Conservation (phyloP, 1,139 yeast species). For the Pichia sp. region DNA sequence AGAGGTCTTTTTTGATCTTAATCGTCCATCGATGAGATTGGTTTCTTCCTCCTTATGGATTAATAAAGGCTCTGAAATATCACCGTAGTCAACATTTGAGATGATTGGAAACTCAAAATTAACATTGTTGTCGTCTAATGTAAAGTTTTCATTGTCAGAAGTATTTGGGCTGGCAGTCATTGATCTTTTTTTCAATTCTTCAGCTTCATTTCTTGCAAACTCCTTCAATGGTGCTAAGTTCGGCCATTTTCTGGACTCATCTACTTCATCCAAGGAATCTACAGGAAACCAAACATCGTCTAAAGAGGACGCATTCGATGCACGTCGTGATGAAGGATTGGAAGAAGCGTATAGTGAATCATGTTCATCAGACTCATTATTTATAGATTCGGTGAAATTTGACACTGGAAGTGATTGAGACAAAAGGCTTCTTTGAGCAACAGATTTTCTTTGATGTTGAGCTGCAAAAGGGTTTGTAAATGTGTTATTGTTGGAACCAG, state of each 20-base stretch:
- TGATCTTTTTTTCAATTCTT: slow-evolving; percentile 39
- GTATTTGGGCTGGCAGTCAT: slow-evolving; percentile 20
- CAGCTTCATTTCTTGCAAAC: slow-evolving; percentile 63
- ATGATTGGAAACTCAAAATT: slow-evolving; percentile 30
- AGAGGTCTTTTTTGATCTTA: slow-evolving; percentile 67
- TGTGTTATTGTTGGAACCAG: not conserved
- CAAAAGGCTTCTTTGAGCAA: slow-evolving; percentile 6
- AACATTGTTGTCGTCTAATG: slow-evolving; percentile 22
- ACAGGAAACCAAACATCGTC: slow-evolving; percentile 86
- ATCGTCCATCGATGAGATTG: slow-evolving; percentile 51
- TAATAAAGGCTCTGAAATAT: slow-evolving; percentile 20
- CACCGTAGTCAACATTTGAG: slow-evolving; percentile 26
- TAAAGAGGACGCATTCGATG: slow-evolving; percentile 63
- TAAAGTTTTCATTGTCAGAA: not conserved
- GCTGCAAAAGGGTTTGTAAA: slow-evolving; percentile 1
- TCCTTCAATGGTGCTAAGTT: slow-evolving; percentile 69
- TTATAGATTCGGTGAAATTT: slow-evolving; percentile 5
- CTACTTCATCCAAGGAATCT: slow-evolving; percentile 40
- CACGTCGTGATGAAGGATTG: slow-evolving; percentile 66
- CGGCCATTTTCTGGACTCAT: slow-evolving; percentile 57
- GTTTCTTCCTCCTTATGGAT: slow-evolving; percentile 49
- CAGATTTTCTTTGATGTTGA: not conserved
- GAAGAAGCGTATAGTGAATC: slow-evolving; percentile 31
- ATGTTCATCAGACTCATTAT: slow-evolving; percentile 1
- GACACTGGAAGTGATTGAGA: slow-evolving; percentile 13